These are phyloP conservation scores for Pelargonium citronellum DNA, from an alignment of 441 rosid species.

Conservation along the genomic window DNA sequence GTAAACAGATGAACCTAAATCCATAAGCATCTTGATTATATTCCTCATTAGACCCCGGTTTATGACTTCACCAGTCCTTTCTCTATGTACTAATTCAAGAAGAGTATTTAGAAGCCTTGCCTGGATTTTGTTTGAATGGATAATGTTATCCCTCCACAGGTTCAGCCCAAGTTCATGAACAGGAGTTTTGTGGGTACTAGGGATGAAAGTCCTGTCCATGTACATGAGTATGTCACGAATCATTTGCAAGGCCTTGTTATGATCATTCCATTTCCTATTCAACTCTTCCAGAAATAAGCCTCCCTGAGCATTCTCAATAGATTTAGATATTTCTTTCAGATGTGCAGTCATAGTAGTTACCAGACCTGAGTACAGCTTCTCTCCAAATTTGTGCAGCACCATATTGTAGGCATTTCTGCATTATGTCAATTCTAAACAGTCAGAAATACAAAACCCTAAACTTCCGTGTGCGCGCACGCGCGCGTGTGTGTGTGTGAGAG, in stretches of 20 bases:
- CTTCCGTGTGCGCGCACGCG: neutral
- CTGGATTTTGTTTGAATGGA: conserved; percentile 67
- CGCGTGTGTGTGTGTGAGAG: no score
- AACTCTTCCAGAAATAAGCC: conserved; percentile 81
- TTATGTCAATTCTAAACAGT: conserved; percentile 13
- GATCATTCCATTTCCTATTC: conserved; percentile 93
- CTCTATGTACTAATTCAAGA: conserved; percentile 75
- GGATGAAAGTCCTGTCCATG: conserved; percentile 89
- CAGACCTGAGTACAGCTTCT: conserved; percentile 72
- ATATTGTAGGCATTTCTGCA: conserved; percentile 92
- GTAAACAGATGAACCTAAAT: conserved; percentile 78
- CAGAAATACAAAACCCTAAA: neutral
- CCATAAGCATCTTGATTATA: conserved; percentile 87
- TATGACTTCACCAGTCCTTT: conserved; percentile 81
- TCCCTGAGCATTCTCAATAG: conserved; percentile 83
- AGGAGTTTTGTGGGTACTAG: conserved; percentile 62
- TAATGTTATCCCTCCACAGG: conserved; percentile 83
- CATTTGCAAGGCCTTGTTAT: conserved; percentile 90
- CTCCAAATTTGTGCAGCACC: conserved; percentile 98
- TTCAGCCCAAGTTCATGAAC: conserved; percentile 87
- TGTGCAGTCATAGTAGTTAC: conserved; percentile 76
- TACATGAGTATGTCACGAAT: conserved; percentile 94
- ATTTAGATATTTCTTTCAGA: conserved; percentile 71
- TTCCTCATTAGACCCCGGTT: conserved; percentile 85
- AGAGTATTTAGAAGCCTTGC: conserved; percentile 65